Percentiles rank a stretch among this genome's conserved stretches.
phyloP scores from a whole-genome alignment of 164 flowering plant genomes.

The Vitis labrusca region DNA sequence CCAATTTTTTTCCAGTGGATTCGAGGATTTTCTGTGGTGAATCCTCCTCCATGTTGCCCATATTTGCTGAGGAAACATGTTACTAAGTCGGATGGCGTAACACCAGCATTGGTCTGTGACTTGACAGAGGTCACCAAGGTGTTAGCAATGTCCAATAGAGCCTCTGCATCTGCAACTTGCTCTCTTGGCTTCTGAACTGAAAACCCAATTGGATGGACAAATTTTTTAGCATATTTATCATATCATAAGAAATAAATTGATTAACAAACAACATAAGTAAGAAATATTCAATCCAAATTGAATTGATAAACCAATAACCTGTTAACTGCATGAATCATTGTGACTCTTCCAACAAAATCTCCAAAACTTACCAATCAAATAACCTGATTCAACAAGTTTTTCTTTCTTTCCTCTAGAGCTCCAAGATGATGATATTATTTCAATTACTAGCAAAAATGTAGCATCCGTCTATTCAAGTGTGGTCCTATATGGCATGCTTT shows the following conservation, averaged over 20 bases:
- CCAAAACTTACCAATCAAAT: too few relatives aligned
- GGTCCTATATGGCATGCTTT: too few relatives aligned
- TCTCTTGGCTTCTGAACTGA: constrained; percentile 89
- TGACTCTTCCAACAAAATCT: too few relatives aligned
- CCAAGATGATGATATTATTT: too few relatives aligned
- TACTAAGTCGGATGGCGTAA: constrained; percentile 68
- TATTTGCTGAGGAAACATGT: constrained; percentile 45
- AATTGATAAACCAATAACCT: not conserved
- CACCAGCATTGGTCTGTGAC: constrained; percentile 50
- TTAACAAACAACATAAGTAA: not conserved
- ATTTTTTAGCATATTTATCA: not conserved
- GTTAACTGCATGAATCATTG: too few relatives aligned
- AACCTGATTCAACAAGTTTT: too few relatives aligned
- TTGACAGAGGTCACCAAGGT: constrained; percentile 59
- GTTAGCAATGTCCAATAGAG: constrained; percentile 69
- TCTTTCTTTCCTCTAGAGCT: too few relatives aligned
- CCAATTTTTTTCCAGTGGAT: constrained; percentile 76
- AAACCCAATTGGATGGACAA: constrained; percentile 4
- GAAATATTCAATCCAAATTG: not conserved
- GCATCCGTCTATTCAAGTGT: too few relatives aligned
- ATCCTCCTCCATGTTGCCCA: constrained; percentile 27
- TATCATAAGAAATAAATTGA: not conserved
- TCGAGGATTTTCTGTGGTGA: constrained; percentile 20
- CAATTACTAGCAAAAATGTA: too few relatives aligned
- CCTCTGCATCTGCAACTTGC: constrained; percentile 97